A percentile compares a stretch with the other conserved stretches of the same genome.
phyloP scores from a whole-genome alignment of 1,284 basidiomycete genomes.

The Rhodotorula sp. region DNA sequence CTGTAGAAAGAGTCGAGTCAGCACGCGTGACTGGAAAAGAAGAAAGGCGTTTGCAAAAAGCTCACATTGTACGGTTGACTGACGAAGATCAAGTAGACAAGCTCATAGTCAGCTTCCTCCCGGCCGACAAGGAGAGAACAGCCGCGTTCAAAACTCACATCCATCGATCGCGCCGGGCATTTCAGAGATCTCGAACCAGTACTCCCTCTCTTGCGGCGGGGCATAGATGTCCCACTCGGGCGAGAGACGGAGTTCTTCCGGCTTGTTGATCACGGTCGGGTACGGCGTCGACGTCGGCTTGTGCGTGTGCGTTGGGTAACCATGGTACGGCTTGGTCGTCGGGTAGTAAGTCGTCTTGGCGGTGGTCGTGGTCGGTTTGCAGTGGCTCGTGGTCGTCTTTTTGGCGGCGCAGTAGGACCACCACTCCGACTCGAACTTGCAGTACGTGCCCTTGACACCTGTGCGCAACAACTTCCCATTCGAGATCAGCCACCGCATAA shows the following conservation, averaged over 20 bases:
- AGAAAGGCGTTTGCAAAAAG: neutral
- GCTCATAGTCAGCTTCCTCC: neutral
- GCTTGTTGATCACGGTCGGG: slow-evolving; percentile 13
- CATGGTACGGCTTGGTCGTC: neutral
- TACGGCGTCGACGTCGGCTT: neutral
- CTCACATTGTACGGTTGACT: slow-evolving; percentile 48
- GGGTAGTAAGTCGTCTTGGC: neutral
- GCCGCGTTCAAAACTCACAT: slow-evolving; percentile 2
- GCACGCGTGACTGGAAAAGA: neutral
- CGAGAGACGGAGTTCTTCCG: slow-evolving; percentile 16
- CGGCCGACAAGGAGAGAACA: neutral
- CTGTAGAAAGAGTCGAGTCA: neutral
- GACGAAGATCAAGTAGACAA: neutral
- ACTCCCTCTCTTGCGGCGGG: slow-evolving; percentile 11
- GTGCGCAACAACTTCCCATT: neutral
- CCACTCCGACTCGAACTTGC: neutral
- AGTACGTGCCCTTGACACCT: slow-evolving; percentile 6
- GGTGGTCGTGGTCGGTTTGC: neutral
- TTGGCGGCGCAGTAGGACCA: neutral
- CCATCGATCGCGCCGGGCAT: slow-evolving; percentile 12
- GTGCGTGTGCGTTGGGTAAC: neutral
- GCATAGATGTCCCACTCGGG: slow-evolving; percentile 18
- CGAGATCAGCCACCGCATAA: neutral
- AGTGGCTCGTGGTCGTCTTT: neutral
- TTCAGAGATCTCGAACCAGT: slow-evolving; percentile 9